Evolutionary conservation across 805 yeast species (phyloP), one percentile per base, ranked within the genome.

Genomic region (Starmerella floris): DNA sequence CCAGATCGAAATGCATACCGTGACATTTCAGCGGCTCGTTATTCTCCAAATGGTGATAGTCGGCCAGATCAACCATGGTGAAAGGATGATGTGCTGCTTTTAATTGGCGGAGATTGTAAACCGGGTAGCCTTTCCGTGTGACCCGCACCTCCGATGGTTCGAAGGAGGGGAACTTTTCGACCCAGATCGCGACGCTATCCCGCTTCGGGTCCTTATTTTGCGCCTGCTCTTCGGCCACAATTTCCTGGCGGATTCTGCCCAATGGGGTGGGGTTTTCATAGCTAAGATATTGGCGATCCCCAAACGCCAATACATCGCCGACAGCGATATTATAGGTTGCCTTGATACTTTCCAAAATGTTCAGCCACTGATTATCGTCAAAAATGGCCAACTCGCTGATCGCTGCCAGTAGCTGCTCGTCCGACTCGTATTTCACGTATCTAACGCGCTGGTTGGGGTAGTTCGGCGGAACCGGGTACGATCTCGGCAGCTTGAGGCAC

Each of bases 181-280:
- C 77, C 98, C 98, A 91, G 9, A 50, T 42, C 2, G 62, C 64
- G 2, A 61, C 53, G 41, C 60, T 58, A 19, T 43, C 28, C 13
- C 6, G 35, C 15, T 4, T 35, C 26, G 9, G 5, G 13, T 4
- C 16, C 33, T 5, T 11, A 22, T 2, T 45, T 22, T 3, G 30
- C 30, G 75, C 71, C 31, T 26, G 23, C 62, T 56, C 1, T 53
- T 52, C 0, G 83, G 84, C 49, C 60, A 72, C 34, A 62, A 65
- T 32, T 69, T 68, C 21, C 56, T 85, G 95, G 45, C 98, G 70
- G 50, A 83, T 70, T 42, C 79, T 70, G 0, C 98, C 98, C 41
- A 91, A 62, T 0, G 98, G 97, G 0, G 97, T 91, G 19, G 97
- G 97, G 55, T 84, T 88, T 56, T 88, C 98, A 57, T 83, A 88